Base-by-base conservation (phyloP, 352 stramenopile species). In the Globisporangium takayamanum region DNA sequence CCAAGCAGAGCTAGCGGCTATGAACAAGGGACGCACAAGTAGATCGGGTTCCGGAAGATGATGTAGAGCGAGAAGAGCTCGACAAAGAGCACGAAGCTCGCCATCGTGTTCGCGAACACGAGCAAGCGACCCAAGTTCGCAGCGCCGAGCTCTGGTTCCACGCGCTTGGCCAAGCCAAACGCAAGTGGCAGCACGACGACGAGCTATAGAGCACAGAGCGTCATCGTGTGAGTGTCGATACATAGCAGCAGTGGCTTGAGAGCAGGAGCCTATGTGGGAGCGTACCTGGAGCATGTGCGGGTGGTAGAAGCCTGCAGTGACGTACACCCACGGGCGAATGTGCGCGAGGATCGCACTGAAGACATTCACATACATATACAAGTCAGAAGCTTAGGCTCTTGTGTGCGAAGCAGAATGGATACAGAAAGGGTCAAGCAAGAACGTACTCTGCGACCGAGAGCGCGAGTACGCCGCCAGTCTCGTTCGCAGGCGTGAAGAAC, bases 261-360 rank as follows among this genome's bases (percentile, higher is more conserved):
- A 22, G 33, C 14, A 2, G 12, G 22, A 16, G n/a, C 0, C 33
- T 39, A 39, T 12, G 10, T 18, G 50, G 10, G 28, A 18, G 33
- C 53, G 20, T 53, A 88, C 83, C 80, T 93, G 80, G 8, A 89
- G 33, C 15, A 91, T 56, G 58, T 92, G 72, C 18, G 84, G 86
- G 53, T 95, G 81, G 60, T 95, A 95, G 62, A 93, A 95, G 5
- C 84, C 84, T 8, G 86, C 78, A 6, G 86, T 93, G 51, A 94
- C 54, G 63, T 91, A 93, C 39, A 92, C 78, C 86, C 86, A 95
- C 22, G 86, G 86, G 3, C 86, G 83, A 30, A 95, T 95, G 55
- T 95, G 86, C 51, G 74, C 69, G 44, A 95, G 61, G 53, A 95
- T 95, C 53, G 83, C 84, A 63, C 86, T 95, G 44, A 22, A 22